Conservation (phyloP, 768 basidiomycete genomes). For the Boletus vinaceobasis region DNA sequence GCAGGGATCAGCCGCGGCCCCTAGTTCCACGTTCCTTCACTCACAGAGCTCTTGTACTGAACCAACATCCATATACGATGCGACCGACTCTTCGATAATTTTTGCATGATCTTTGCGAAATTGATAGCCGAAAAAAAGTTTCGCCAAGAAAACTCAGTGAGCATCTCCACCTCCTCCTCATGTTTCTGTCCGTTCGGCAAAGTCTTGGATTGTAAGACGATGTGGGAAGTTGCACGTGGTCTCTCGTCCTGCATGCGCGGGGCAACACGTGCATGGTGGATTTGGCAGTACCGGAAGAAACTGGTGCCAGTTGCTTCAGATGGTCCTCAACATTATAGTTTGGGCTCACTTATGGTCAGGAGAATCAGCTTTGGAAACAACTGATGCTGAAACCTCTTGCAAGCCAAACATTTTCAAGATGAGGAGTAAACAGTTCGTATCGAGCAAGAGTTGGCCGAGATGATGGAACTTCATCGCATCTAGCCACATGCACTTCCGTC, state of each 20-base stretch:
- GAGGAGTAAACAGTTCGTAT: slow-evolving; percentile 90
- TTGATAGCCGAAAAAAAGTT: slow-evolving; percentile 98
- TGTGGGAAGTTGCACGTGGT: slow-evolving; percentile 57
- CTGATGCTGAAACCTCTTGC: slow-evolving; percentile 80
- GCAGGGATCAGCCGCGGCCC: slow-evolving; percentile 4
- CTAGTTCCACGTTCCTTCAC: slow-evolving; percentile 23
- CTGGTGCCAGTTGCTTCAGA: slow-evolving; percentile 39
- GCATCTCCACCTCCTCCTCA: slow-evolving; percentile 87
- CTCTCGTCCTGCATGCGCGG: slow-evolving; percentile 62
- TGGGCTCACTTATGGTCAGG: slow-evolving; percentile 73
- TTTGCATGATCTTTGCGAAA: slow-evolving; percentile 97
- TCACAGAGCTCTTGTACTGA: slow-evolving; percentile 95
- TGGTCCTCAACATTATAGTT: neutral
- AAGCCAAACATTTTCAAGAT: slow-evolving; percentile 99
- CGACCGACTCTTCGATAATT: slow-evolving; percentile 90
- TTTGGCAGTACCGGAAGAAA: slow-evolving; percentile 93
- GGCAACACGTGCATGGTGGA: slow-evolving; percentile 67
- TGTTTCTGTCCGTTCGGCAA: slow-evolving; percentile 72
- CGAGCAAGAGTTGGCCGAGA: slow-evolving; percentile 90
- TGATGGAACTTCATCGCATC: slow-evolving; percentile 99
- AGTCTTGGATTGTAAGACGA: slow-evolving; percentile 50
- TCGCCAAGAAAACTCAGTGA: slow-evolving; percentile 94
- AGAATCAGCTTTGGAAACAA: slow-evolving; percentile 86
- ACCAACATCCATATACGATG: slow-evolving; percentile 95
- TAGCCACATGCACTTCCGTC: slow-evolving; percentile 31